Evolutionary conservation across 176 grass and related monocot species (phyloP), one percentile per base, ranked within the genome.

Genomic region (Dactylis glomerata): DNA sequence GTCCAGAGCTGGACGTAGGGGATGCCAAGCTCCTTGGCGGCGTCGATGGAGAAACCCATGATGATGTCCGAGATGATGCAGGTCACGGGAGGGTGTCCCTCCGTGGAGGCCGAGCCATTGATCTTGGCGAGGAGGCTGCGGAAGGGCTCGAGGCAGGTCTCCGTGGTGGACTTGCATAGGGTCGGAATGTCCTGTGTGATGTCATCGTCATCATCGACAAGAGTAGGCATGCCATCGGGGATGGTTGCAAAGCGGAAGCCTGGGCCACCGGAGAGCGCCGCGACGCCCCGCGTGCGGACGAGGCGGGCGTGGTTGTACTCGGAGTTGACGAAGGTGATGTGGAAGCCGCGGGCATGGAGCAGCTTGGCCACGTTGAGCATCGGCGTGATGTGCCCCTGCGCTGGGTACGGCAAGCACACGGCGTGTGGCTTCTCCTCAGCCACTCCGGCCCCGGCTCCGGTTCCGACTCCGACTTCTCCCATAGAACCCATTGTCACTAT

Each of bases 141-240:
- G 62, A 97, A 94, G 20, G 88, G 95, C 14, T 8, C 45, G 3
- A 89, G 67, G 44, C 92, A 94, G 11, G 89, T 89, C 71, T 75
- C 87, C 1, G 64, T 87, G 63, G 81, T 87, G 37, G 92, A 97
- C 13, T 27, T 31, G 81, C 90, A 94, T 15, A 97, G 54, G 1
- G 75, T 23, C 0, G 90, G 77, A 75, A 94, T 88, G 92, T 94
- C 92, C 87, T 92, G 94, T 15, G 83, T 97, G 79, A 87, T 86
- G 79, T 97, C 90, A 22, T 80, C 84, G 26, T 80, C 84, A 5
- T 81, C 84, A 2, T 9, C 51, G 20, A 49, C 46, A 3, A n/a
- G 22, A 20, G 51, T 1, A 19, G 19, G 20, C 51, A 55, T 55
- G 51, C 51, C 51, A 20, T 55, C 51, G 7, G 51, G 51, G 51